Evolutionary conservation across 2,329 filamentous ascomycete genomes (phyloP).

Genomic region (Rhinocladiella similis): DNA sequence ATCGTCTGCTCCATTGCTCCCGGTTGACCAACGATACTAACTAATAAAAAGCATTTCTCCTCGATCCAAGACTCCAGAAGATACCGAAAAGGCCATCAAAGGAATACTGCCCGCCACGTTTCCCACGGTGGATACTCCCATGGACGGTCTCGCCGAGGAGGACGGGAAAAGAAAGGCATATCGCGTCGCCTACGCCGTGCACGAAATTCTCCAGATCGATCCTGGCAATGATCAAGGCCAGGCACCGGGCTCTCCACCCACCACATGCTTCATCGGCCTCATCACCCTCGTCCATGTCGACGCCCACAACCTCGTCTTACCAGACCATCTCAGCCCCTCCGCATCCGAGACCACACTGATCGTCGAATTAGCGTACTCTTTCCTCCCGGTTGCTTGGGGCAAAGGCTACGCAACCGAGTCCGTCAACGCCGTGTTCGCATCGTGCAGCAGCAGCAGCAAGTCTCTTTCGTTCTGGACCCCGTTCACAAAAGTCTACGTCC

Average conservation of each 20-base stretch:
- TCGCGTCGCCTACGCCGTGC: slow-evolving; percentile 32
- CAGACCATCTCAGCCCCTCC: slow-evolving; percentile 19
- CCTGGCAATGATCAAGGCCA: too few relatives aligned
- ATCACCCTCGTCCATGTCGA: slow-evolving; percentile 29
- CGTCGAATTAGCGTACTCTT: slow-evolving; percentile 27
- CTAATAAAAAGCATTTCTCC: slow-evolving; percentile 29
- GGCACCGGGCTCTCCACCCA: too few relatives aligned
- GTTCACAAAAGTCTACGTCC: slow-evolving; percentile 33
- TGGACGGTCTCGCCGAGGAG: neutral
- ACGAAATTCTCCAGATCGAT: slow-evolving; percentile 20
- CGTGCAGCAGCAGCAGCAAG: slow-evolving; percentile 21
- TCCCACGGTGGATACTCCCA: neutral
- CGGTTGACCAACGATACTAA: slow-evolving; percentile 10
- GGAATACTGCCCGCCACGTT: slow-evolving; percentile 18
- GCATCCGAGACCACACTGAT: slow-evolving; percentile 24
- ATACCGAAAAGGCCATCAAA: slow-evolving; percentile 31
- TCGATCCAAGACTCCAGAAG: slow-evolving; percentile 30
- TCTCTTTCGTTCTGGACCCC: slow-evolving; percentile 27
- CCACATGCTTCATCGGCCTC: slow-evolving; percentile 30
- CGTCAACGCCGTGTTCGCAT: slow-evolving; percentile 30
- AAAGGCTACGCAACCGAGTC: slow-evolving; percentile 30
- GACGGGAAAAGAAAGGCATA: slow-evolving; percentile 26
- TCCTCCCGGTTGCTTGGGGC: slow-evolving; percentile 27
- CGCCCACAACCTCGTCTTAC: slow-evolving; percentile 18
- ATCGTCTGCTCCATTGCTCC: neutral